Evolutionary conservation across 768 basidiomycete species (phyloP), one percentile per base, ranked within the genome.

Genomic region (Psilocybe tampanensis): DNA sequence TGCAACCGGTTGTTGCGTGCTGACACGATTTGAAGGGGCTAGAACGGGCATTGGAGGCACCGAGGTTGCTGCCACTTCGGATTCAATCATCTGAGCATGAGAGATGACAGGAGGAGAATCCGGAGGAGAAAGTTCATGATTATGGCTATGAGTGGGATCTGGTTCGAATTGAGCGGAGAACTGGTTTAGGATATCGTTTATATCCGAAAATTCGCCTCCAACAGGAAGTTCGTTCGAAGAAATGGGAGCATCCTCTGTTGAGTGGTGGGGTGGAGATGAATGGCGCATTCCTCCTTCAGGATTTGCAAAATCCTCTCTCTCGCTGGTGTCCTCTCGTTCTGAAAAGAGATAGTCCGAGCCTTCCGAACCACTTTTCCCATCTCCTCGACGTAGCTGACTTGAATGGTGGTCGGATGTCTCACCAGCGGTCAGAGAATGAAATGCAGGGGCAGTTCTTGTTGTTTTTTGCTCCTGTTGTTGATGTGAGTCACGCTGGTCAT

Each of bases 161-260:
- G 82, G 76, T 59, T 86, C 89, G 56, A 92, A 88, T 58, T 86
- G 86, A 4, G 84, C 77, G 22, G 86, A 85, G 34, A 90, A 80
- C 62, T 91, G 89, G 65, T 81, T 86, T 54, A 92, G 72, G 54
- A 92, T 91, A 64, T 92, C 90, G 66, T 80, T 85, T 57, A 92
- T 84, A 64, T 92, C 89, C 43, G 82, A 78, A 68, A 87, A 89
- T 65, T 84, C 86, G 24, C 78, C 78, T 17, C 80, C 76, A 39
- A 82, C 80, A 45, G 83, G 76, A 26, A 84, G 76, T 48, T 75
- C 76, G 51, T 80, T 71, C 45, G 76, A 68, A 58, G 64, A 62
- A 51, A 72, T 63, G 57, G 68, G 64, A 52, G 66, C 63, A 11
- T 64, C 61, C 36, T 71, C 69, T 47, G 69, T 62, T 59, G 71